Base-by-base conservation (phyloP, 192 early-diverging fungal species). In the Umbelopsis sp. region DNA sequence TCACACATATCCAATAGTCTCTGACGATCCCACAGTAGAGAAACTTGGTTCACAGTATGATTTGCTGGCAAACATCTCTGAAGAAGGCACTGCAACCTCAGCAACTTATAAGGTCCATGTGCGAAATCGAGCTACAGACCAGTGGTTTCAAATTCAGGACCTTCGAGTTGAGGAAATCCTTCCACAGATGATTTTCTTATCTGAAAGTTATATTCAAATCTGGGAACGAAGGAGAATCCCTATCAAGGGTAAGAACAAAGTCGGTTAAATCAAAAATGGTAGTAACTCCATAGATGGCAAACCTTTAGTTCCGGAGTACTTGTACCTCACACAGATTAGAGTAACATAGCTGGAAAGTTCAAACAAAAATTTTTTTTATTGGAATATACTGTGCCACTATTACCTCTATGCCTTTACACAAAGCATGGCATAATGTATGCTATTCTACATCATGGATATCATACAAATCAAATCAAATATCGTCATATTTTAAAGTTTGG, bases 81-180 rank as follows among this genome's bases (percentile, higher is more conserved):
- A 98, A 74, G 93, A 94, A 65, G 96, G 97, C 32, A 84, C 88
- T 43, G 69, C 84, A 2, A 82, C 82, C 0, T 86, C 91, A 45
- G 88, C 94, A 21, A 84, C 78, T n/a, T 98, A 97, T 74, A 89
- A 95, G 47, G 87, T 93, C 0, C 92, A 96, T 77, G 81, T 97
- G 53, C 85, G 88, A n/a, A 83, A 91, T 71, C 83, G 83, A 20
- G 88, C 90, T 3, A 87, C 86, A 66, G 93, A 94, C 69, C 92
- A 96, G 75, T 99, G 97, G 97, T 95, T 93, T 77, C 91, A 89
- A 79, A 92, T 97, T 31, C 97, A 96, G 70, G 97, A 99, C 78
- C 82, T 99, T 59, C 86, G 92, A 65, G 95, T 97, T 5, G 94
- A 97, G 65, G 93, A 93, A 54, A 92, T 97, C 49, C 90, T 93